Evolutionary conservation across 2,329 filamentous ascomycete species (phyloP).

Genomic region (Xylaria sp.): DNA sequence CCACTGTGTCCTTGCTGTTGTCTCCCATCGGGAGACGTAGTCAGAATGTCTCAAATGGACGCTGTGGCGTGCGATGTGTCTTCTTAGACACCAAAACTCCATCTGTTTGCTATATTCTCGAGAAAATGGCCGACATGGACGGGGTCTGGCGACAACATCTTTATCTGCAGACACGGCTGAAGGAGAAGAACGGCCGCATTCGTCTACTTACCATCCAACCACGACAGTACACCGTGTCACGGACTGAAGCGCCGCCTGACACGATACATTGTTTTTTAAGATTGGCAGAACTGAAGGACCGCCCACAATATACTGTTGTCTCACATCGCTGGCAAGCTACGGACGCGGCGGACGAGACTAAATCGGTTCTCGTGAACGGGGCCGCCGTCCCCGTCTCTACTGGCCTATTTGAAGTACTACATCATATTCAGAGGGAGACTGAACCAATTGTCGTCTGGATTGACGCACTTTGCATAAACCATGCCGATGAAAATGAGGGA

Average conservation of each 20-base stretch:
- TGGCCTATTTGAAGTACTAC: constrained; percentile 24
- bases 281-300: constrained; percentile 29
- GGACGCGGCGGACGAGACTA: constrained; percentile 20
- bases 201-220: constrained; percentile 35
- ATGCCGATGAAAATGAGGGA: constrained; percentile 22
- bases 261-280: constrained; percentile 32
- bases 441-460: constrained; percentile 33
- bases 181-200: constrained; percentile 31
- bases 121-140: constrained; percentile 11
- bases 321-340: constrained; percentile 28
- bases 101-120: not conserved
- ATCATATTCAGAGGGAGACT: constrained; percentile 23
- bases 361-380: constrained; percentile 30
- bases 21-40: no score
- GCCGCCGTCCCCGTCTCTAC: constrained; percentile 26
- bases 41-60: not conserved
- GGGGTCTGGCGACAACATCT: constrained; percentile 31
- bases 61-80: not conserved
- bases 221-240: constrained; percentile 27
- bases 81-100: not conserved
- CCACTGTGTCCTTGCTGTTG: no score
- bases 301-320: constrained; percentile 27
- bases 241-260: constrained; percentile 17
- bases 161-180: constrained; percentile 33
- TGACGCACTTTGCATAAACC: constrained; percentile 37